phyloP scores from a whole-genome alignment of 108 stramenopile species.

The Aurantiochytrium sp. region DNA sequence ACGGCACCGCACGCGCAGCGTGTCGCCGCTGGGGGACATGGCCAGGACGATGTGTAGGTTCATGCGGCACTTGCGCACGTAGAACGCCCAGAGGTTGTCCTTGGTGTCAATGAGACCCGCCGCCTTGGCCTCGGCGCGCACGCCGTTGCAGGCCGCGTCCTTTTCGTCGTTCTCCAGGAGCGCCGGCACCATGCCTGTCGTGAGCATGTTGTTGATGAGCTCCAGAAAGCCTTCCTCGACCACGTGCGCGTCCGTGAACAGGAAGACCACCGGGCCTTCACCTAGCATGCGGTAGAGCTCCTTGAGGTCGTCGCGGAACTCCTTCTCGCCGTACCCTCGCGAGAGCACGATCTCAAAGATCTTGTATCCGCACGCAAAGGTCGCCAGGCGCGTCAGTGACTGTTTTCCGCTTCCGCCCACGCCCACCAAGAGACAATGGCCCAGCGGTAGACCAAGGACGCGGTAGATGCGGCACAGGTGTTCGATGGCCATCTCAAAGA shows the following conservation, averaged over 20 bases:
- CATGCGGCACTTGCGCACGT: constrained; percentile 58
- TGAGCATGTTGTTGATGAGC: constrained; percentile 70
- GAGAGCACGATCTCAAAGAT: constrained; percentile 59
- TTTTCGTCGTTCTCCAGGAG: constrained; percentile 59
- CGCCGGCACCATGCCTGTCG: constrained; percentile 67
- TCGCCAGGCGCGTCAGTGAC: constrained; percentile 57
- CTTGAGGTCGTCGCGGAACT: constrained; percentile 65
- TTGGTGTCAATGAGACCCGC: constrained; percentile 54
- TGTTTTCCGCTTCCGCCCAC: constrained; percentile 69
- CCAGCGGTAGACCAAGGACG: constrained; percentile 59
- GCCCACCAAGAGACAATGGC: constrained; percentile 65
- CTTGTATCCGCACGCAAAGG: constrained; percentile 60
- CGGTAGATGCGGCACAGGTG: constrained; percentile 60
- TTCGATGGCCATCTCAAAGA: constrained; percentile 64
- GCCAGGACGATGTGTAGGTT: constrained; percentile 67
- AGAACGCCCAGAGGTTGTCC: constrained; percentile 60
- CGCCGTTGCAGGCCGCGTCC: constrained; percentile 42
- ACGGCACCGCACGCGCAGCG: constrained; percentile 64
- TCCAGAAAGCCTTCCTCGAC: constrained; percentile 72
- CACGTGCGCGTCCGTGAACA: constrained; percentile 70
- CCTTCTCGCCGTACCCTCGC: constrained; percentile 61
- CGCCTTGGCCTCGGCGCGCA: constrained; percentile 54
- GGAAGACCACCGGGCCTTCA: constrained; percentile 57
- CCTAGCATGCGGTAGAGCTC: constrained; percentile 56
- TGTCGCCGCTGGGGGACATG: constrained; percentile 66